Conservation (phyloP, 331 rosid genomes). For the Malus hybrid region DNA sequence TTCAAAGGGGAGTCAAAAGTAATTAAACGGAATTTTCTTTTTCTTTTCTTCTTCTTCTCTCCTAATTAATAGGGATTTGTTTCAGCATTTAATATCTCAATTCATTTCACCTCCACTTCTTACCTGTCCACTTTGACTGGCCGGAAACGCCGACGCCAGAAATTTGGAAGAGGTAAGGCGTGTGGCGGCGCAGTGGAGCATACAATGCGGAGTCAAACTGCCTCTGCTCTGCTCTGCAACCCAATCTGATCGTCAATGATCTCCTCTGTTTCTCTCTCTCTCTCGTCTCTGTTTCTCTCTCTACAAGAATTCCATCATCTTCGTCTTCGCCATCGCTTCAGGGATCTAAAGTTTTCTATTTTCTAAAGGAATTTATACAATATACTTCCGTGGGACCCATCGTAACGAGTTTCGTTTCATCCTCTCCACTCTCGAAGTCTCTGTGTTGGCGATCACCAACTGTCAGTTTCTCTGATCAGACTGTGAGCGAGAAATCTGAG, state of each 20-base stretch:
- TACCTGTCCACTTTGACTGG: background rate
- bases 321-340: background rate
- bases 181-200: background rate
- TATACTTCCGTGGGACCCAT: background rate
- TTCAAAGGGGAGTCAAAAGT: slow-evolving; percentile 15
- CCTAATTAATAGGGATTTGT: slow-evolving; percentile 8
- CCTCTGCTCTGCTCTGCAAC: background rate
- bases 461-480: background rate
- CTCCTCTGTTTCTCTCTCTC: background rate
- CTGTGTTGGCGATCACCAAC: background rate
- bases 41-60: background rate
- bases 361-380: background rate
- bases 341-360: background rate
- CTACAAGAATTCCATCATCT: background rate
- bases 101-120: background rate
- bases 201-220: background rate
- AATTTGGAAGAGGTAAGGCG: background rate
- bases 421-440: background rate
- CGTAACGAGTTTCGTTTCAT: slow-evolving; percentile 1
- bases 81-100: slow-evolving; percentile 2
- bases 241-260: background rate
- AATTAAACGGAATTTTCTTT: background rate
- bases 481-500: too few species aligned
- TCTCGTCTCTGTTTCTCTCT: background rate
- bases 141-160: background rate